Percentiles rank a stretch among this genome's conserved stretches.
These are phyloP conservation scores for Proliferodiscus dingleyae DNA, from an alignment of 2,329 filamentous ascomycete genomes.

Conservation along the genomic window DNA sequence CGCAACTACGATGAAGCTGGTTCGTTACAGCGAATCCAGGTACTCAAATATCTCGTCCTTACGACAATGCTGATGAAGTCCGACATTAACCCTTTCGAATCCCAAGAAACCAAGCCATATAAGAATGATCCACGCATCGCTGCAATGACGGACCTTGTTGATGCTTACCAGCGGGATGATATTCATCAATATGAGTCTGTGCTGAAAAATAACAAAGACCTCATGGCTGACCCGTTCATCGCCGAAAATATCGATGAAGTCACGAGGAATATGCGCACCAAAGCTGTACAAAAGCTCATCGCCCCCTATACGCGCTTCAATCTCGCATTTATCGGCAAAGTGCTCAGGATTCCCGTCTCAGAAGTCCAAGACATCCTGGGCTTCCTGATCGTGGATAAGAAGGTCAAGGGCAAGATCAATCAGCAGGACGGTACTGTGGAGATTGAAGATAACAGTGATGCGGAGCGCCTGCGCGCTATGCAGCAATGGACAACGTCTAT, in stretches of 20 bases:
- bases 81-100: conserved; percentile 97
- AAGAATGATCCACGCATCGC: conserved; percentile 91
- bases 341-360: conserved; percentile 76
- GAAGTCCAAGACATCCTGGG: conserved; percentile 96
- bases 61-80: conserved; percentile 99
- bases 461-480: conserved; percentile 69
- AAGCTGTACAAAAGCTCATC: conserved; percentile 88
- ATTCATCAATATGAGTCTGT: conserved; percentile 88
- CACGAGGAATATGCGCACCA: conserved; percentile 95
- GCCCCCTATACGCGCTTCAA: conserved; percentile 93
- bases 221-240: conserved; percentile 90
- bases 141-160: conserved; percentile 95
- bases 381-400: conserved; percentile 86
- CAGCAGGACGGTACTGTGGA: conserved; percentile 80
- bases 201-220: conserved; percentile 79
- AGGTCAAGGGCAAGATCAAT: conserved; percentile 83
- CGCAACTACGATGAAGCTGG: conserved; percentile 98
- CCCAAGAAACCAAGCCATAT: conserved; percentile 97
- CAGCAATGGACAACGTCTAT: conserved; percentile 68
- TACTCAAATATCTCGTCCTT: conserved; percentile 92
- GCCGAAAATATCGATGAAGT: conserved; percentile 99
- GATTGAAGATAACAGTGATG: conserved; percentile 69
- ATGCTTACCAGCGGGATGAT: conserved; percentile 93
- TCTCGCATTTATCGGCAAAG: conserved; percentile 78
- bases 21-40: conserved; percentile 91